Evolutionary conservation across 768 basidiomycete genomes (phyloP), one percentile per base, ranked within the genome.

Genomic region (Kwoniella sp.): DNA sequence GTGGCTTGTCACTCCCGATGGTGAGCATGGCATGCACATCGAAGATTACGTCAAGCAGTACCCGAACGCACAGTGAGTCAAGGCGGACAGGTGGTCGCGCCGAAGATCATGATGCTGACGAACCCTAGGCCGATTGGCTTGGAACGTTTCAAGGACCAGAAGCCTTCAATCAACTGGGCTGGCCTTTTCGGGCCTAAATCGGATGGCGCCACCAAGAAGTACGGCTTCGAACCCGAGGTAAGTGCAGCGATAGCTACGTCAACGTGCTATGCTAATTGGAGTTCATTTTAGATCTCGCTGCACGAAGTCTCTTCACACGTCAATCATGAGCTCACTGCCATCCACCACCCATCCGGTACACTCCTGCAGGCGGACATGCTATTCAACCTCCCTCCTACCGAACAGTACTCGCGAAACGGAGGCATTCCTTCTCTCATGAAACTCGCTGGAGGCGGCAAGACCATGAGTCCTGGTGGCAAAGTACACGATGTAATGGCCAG

Each of bases 251-350:
- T 33, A 32, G 22, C 38, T 17, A 14, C 29, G 9, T 14, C 15
- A n/a, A n/a, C n/a, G 11, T 28, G 22, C 44, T 15, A 34, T 22
- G 34, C 39, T 50, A 15, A 41, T 50, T 20, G 32, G 41, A 23
- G 23, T 45, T 20, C 9, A 1, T 26, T n/a, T 10, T 32, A 66
- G 65, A 65, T 69, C 50, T 56, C 66, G 11, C 53, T 72, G 1
- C 64, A 41, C 52, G 84, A 84, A 60, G 86, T 85, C 64, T 87
- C 87, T 2, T 60, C 71, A 3, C 75, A 76, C 44, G 53, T 75
- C 55, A 88, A 87, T 67, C 85, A 87, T 66, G 89, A 92, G 46
- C 81, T 91, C 12, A 87, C 88, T 0, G 89, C 88, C 74, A 80
- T 85, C 53, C 89, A 93, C 65, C 73, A 77, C 11, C 76, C 80